Percentiles rank a stretch among this genome's conserved stretches.
Evolutionary conservation across 352 stramenopile genomes (phyloP).

Genomic region (Globisporangium cystogenes): DNA sequence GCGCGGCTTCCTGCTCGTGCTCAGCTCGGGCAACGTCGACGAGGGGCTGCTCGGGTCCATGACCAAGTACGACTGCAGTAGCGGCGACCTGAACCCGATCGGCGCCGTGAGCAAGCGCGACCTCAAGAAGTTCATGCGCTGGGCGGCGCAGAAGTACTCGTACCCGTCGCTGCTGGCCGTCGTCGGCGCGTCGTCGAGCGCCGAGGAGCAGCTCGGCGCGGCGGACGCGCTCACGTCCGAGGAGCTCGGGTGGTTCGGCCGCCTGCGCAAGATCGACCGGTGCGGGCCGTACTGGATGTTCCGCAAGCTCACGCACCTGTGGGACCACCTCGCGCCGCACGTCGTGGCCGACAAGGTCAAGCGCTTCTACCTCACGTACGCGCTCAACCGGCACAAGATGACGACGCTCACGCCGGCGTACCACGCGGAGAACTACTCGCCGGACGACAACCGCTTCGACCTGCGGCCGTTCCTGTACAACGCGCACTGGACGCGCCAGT

Average conservation of each 20-base stretch:
- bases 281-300: constrained; percentile 96
- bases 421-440: constrained; percentile 98
- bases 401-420: constrained; percentile 98
- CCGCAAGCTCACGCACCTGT: constrained; percentile 81
- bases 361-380: constrained; percentile 98
- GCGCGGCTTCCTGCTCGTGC: constrained; percentile 95
- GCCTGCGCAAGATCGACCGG: constrained; percentile 93
- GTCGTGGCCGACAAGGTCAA: constrained; percentile 89
- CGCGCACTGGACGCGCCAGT: constrained; percentile 93
- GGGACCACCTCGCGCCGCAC: constrained; percentile 81
- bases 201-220: constrained; percentile 47
- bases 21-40: constrained; percentile 98
- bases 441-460: constrained; percentile 99
- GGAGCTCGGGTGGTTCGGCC: constrained; percentile 95
- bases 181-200: constrained; percentile 92
- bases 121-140: constrained; percentile 96
- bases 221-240: constrained; percentile 24
- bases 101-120: constrained; percentile 95
- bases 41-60: constrained; percentile 98
- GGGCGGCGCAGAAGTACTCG: constrained; percentile 86
- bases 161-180: constrained; percentile 92
- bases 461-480: constrained; percentile 98
- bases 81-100: constrained; percentile 98
- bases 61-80: constrained; percentile 99
- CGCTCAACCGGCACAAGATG: constrained; percentile 98